A percentile compares a stretch with the other conserved stretches of the same genome.
Conservation (phyloP, 192 early-diverging fungal genomes). For the Rhizophagus sp. region DNA sequence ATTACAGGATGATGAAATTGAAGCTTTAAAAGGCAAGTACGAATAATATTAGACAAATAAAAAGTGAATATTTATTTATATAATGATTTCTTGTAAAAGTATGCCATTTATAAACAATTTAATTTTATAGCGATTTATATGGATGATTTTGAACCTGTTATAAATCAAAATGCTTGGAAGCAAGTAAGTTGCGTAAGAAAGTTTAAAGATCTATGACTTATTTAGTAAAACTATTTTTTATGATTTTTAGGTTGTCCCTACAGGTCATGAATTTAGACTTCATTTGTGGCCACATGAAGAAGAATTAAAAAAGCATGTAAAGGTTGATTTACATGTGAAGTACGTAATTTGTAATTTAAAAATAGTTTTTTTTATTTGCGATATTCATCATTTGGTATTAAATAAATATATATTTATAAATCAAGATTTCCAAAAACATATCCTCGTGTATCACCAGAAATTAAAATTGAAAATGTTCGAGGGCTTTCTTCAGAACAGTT, state of each 20-base stretch:
- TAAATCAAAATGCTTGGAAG: slow-evolving; percentile 54
- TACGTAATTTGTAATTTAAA: slow-evolving; percentile 30
- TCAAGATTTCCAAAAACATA: slow-evolving; percentile 66
- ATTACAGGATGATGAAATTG: slow-evolving; percentile 72
- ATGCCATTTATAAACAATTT: background rate
- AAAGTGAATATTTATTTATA: slow-evolving; percentile 31
- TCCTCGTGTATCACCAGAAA: slow-evolving; percentile 61
- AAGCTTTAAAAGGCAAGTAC: slow-evolving; percentile 58
- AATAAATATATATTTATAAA: slow-evolving; percentile 38
- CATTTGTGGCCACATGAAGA: slow-evolving; percentile 52
- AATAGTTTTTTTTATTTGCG: background rate
- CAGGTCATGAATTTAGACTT: slow-evolving; percentile 52
- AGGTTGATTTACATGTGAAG: slow-evolving; percentile 56
- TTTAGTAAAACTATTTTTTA: background rate
- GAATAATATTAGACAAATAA: background rate
- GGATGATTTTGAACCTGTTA: slow-evolving; percentile 55
- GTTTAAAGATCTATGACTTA: background rate
- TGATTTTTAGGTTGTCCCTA: slow-evolving; percentile 40
- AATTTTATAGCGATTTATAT: slow-evolving; percentile 54
- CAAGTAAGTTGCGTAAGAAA: slow-evolving; percentile 21
- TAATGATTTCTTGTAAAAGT: background rate
- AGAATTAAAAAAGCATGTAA: slow-evolving; percentile 45
- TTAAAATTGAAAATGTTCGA: slow-evolving; percentile 49
- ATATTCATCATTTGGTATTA: slow-evolving; percentile 36
- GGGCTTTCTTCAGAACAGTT: slow-evolving; percentile 57